A percentile compares a stretch with the other conserved stretches of the same genome.
phyloP scores from a whole-genome alignment of 176 grass and related monocot species.

The Zoysia japonica region DNA sequence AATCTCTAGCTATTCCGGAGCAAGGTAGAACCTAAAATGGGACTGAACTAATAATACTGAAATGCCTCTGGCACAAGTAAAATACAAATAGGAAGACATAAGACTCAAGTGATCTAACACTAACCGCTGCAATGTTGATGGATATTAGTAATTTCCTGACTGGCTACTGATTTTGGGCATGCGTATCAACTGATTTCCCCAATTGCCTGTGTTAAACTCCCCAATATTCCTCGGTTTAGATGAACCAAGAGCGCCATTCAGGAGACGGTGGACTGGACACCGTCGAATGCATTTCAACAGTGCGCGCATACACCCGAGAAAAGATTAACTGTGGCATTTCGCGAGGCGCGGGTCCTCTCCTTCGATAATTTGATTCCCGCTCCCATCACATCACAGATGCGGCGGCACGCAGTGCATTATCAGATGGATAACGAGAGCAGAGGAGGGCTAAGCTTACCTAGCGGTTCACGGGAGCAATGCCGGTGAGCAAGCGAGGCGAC shows the following conservation, averaged over 20 bases:
- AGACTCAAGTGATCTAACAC: no score
- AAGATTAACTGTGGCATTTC: not conserved
- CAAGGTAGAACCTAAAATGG: not conserved
- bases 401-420: not conserved
- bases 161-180: not conserved
- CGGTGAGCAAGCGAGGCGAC: not conserved
- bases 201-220: not conserved
- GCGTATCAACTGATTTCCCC: conserved; percentile 1
- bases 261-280: not conserved
- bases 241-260: not conserved
- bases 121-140: not conserved
- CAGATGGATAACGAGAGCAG: not conserved
- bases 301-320: not conserved
- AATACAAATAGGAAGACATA: conserved; percentile 2
- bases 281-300: not conserved
- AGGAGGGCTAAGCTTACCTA: conserved; percentile 7
- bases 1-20: not conserved
- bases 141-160: not conserved
- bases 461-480: not conserved
- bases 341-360: not conserved
- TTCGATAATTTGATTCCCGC: not conserved
- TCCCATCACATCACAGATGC: not conserved
- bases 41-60: not conserved
- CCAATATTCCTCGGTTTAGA: not conserved
- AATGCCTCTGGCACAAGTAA: conserved; percentile 11